Conservation (phyloP, 352 stramenopile species). For the Globisporangium camurandrum region DNA sequence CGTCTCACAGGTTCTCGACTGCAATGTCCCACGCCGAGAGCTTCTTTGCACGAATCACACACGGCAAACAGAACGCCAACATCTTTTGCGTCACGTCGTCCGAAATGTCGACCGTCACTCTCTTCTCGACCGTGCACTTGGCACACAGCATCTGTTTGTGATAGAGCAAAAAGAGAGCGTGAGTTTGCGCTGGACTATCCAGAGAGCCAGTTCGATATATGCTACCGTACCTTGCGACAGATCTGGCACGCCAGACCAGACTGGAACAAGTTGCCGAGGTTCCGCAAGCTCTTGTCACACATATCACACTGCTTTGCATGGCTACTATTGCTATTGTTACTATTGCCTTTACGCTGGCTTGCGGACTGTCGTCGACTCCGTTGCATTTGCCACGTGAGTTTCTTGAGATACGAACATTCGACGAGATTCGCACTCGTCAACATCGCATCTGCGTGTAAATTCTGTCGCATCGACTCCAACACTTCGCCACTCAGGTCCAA, state of each 20-base stretch:
- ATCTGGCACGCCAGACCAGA: slow-evolving; percentile 26
- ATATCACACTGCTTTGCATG: slow-evolving; percentile 15
- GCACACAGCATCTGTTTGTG: slow-evolving; percentile 21
- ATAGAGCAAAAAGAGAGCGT: background rate
- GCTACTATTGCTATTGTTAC: no score
- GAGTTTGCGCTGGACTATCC: background rate
- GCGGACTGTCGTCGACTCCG: slow-evolving; percentile 3
- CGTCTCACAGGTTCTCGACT: slow-evolving; percentile 2
- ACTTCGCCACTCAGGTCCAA: slow-evolving; percentile 32
- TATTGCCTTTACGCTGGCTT: no score
- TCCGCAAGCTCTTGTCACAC: slow-evolving; percentile 29
- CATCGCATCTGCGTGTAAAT: slow-evolving; percentile 17
- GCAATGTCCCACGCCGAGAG: slow-evolving; percentile 38
- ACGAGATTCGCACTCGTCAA: slow-evolving; percentile 20
- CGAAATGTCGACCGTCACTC: slow-evolving; percentile 23
- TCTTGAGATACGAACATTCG: slow-evolving; percentile 46
- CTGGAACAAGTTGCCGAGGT: slow-evolving; percentile 24
- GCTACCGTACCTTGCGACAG: slow-evolving; percentile 16
- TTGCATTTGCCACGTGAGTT: slow-evolving; percentile 33
- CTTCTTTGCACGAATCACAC: slow-evolving; percentile 30
- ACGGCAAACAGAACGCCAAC: slow-evolving; percentile 40
- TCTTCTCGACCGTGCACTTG: slow-evolving; percentile 50
- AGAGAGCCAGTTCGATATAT: no score
- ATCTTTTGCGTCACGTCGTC: slow-evolving; percentile 23
- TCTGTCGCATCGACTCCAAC: slow-evolving; percentile 19